Evolutionary conservation across 2,329 filamentous ascomycete genomes (phyloP), one percentile per base, ranked within the genome.

Genomic region (Epichloe sylvatica): DNA sequence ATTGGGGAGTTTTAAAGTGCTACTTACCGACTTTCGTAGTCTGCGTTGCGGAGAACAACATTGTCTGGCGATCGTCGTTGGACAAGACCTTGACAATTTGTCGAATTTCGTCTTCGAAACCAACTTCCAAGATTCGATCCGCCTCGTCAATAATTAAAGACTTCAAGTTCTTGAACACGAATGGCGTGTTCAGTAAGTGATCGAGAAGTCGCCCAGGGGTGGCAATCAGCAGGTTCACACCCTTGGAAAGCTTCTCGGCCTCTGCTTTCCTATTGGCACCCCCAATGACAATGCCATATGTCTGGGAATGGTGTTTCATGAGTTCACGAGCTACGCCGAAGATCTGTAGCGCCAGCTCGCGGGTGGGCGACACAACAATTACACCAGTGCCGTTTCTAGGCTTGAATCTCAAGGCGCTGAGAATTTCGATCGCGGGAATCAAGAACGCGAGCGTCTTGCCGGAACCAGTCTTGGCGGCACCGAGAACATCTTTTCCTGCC

Each of bases 11-110:
- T 5, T 9, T 3, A 35, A 33, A 36, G 19, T 19, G 39, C 25
- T 47, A 61, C 60, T 33, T 56, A 62, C 60, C 61, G 57, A 98
- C 92, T 70, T 98, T 97, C 50, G 91, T 97, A 3, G 92, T 98
- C 68, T 97, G 92, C 4, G 92, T 98, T 13, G 92, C 92, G 13
- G 89, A 96, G 75, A 98, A 98, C n/a, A 98, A 78, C 83, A 94
- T 92, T 0, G 90, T 96, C 68, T 97, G 91, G 52, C 92, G 76
- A 56, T 90, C 81, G 51, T 94, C 83, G 57, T 84, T 84, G 44
- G 90, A 87, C 17, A 97, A 72, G 49, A 97, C 92, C 74, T 94
- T 94, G 67, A 97, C 83, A 58, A 98, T 95, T 65, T 94, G 84
- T 55, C 87, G 78, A 86, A 98, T 95, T 70, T 98, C 92, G 62